Base-by-base conservation (phyloP, 2,329 filamentous ascomycete species). In the Alternaria triticina region DNA sequence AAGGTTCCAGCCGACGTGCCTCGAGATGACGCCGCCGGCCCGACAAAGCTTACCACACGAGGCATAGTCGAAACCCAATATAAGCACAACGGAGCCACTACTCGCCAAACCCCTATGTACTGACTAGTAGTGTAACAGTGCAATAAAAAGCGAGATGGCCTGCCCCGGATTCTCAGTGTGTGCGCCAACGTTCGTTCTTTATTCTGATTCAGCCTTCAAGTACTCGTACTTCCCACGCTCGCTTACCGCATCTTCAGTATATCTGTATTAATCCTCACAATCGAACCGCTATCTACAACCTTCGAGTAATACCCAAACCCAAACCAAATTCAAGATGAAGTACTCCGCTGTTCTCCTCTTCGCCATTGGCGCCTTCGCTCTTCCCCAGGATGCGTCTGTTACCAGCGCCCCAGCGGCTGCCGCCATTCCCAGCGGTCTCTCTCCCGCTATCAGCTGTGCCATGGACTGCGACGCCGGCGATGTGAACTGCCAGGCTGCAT, bases 401-500 rank as follows among this genome's bases (percentile, higher is more conserved):
- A 71, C 74, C 67, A 71, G 77, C 74, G 69, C 77, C 77, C 65
- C 77, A 74, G 61, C 76, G 77, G 71, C 75, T 36, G 61, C 70
- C 25, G 45, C 61, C 22, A 70, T 74, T 46, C 61, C 70, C 17
- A 66, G 46, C 44, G 62, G 61, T 10, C 70, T 79, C 33, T 68
- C 72, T 22, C 74, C 79, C 15, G 58, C 68, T 7, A 68, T 77
- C 43, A 76, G 74, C 70, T 81, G 80, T 68, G 67, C 76, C n/a
- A 36, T 60, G 49, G 17, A 62, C 80, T 86, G 86, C 71, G 63
- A 68, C 36, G 59, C 73, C 20, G 77, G 66, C 45, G 84, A 87
- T 70, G 77, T 84, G 57, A 85, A 82, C 77, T 88, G 86, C 79
- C 75, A 81, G 66, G 86, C 86, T 40, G 72, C 76, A 13, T 88